Evolutionary conservation across 306 rosid species (phyloP).

Genomic region (Malus asiatica): DNA sequence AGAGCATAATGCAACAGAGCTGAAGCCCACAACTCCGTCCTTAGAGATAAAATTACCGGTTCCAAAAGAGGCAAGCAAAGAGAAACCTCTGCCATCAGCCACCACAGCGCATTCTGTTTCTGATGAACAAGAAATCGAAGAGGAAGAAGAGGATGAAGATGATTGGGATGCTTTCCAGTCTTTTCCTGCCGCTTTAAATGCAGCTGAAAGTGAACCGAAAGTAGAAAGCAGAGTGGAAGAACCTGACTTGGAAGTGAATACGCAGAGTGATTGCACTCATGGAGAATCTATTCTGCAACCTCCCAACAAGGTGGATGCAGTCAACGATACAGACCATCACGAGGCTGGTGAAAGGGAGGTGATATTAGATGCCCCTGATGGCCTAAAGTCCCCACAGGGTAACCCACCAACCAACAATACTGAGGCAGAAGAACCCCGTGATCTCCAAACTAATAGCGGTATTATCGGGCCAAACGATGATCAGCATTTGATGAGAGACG

Average conservation of each 20-base stretch:
- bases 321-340: constrained; percentile 3
- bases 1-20: constrained; percentile 40
- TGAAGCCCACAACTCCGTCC: constrained; percentile 39
- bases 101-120: constrained; percentile 14
- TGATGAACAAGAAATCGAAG: constrained; percentile 16
- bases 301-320: neutral
- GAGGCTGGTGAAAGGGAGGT: constrained; percentile 24
- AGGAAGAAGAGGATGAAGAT: constrained; percentile 47
- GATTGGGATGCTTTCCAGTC: constrained; percentile 97
- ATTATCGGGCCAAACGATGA: constrained; percentile 10
- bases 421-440: constrained; percentile 10
- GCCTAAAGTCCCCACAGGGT: constrained; percentile 4
- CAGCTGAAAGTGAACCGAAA: constrained; percentile 37
- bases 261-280: constrained; percentile 21
- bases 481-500: constrained; percentile 16
- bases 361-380: constrained; percentile 3
- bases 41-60: constrained; percentile 63
- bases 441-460: constrained; percentile 11
- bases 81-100: constrained; percentile 24
- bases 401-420: neutral
- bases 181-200: constrained; percentile 57
- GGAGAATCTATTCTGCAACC: constrained; percentile 27
- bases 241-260: constrained; percentile 18
- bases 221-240: constrained; percentile 24
- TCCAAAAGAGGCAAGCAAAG: constrained; percentile 35